phyloP scores from a whole-genome alignment of 2,329 filamentous ascomycete species.

The Phialocephala sp. region DNA sequence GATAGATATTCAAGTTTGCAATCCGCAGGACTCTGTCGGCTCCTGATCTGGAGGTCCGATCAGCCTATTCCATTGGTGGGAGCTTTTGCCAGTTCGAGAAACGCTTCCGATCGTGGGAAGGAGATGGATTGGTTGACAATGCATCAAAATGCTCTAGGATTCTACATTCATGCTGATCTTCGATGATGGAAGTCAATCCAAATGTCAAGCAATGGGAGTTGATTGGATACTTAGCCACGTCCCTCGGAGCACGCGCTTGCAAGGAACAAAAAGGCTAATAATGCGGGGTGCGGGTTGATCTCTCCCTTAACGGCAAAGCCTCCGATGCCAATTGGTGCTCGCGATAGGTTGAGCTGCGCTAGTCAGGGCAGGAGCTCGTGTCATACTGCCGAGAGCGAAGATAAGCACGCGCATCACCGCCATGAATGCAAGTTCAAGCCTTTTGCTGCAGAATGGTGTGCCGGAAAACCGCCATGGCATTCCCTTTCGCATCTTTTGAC shows the following conservation, averaged over 20 bases:
- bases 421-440: neutral
- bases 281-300: conserved; percentile 4
- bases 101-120: neutral
- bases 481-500: neutral
- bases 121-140: neutral
- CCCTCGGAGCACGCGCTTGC: neutral
- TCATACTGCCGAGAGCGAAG: neutral
- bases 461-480: neutral
- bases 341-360: neutral
- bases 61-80: too few relatives aligned
- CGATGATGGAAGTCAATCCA: neutral
- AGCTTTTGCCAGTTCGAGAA: neutral
- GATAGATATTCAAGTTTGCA: too few relatives aligned
- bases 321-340: neutral
- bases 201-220: neutral
- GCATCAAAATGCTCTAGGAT: neutral
- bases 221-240: neutral
- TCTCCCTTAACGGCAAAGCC: neutral
- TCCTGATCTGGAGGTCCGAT: too few relatives aligned
- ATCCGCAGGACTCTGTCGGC: too few relatives aligned
- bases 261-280: neutral
- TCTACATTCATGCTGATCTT: neutral
- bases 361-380: conserved; percentile 1
- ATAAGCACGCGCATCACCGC: neutral
- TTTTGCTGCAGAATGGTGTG: neutral